Evolutionary conservation across 768 basidiomycete genomes (phyloP).

Genomic region (Fomitopsis serialis): DNA sequence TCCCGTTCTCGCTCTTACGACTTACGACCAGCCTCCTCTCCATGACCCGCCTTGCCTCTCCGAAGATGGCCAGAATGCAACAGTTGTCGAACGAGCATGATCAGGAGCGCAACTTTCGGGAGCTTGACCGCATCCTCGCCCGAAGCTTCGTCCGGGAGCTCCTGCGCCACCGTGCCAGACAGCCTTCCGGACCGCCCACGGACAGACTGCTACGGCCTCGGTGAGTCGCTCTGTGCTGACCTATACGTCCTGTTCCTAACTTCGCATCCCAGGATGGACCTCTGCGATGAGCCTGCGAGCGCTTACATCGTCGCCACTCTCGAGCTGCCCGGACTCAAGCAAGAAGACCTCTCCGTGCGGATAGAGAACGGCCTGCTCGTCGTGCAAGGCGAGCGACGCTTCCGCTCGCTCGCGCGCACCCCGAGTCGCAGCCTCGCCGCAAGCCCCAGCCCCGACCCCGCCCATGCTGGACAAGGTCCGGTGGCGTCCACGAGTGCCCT

Average conservation of each 20-base stretch:
- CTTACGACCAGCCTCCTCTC: not conserved
- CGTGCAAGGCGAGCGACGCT: constrained; percentile 29
- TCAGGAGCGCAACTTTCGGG: not conserved
- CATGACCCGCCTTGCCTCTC: not conserved
- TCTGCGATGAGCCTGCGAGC: constrained; percentile 31
- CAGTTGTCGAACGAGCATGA: constrained; percentile 4
- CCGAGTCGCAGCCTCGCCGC: not conserved
- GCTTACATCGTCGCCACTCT: constrained; percentile 29
- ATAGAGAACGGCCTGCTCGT: constrained; percentile 27
- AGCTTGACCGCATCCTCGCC: constrained; percentile 12
- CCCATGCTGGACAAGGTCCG: not conserved
- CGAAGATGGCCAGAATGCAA: constrained; percentile 4
- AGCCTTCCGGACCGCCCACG: constrained; percentile 1
- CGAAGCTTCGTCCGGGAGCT: constrained; percentile 7
- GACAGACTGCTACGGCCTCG: not conserved
- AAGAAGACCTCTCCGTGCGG: constrained; percentile 29
- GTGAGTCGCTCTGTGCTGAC: not conserved
- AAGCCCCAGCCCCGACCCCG: not conserved
- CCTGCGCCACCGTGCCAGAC: constrained; percentile 2
- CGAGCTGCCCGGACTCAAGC: constrained; percentile 35
- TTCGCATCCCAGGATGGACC: constrained; percentile 28
- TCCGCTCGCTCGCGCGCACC: constrained; percentile 13
- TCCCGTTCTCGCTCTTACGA: constrained; percentile 6
- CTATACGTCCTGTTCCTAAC: not conserved
- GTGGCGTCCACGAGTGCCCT: not conserved